Base-by-base conservation (phyloP, 2,329 filamentous ascomycete genomes). In the Pseudogymnoascus sp. region DNA sequence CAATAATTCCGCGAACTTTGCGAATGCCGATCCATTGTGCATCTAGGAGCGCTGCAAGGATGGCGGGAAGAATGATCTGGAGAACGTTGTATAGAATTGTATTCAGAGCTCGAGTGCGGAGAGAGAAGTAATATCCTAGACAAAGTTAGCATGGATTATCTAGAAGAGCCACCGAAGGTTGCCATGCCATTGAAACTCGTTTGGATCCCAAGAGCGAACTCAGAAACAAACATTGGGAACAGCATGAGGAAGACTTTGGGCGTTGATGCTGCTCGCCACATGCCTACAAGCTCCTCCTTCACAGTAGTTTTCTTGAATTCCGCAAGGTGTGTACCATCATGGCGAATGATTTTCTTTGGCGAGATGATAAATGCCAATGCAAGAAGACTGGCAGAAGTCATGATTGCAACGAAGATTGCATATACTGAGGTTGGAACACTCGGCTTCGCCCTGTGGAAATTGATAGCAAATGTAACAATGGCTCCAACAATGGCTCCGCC, bases 311-410 rank as follows among this genome's bases (percentile, higher is more conserved):
- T 61, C 40, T 66, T 61, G 59, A 67, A 66, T 9, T 66, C 41
- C 3, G 65, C 65, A 18, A 67, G 60, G 25, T 61, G 55, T 23
- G 62, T 62, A 6, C 64, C 64, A 37, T 67, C 65, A 12, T 40
- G 9, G 7, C 65, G 55, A 63, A 67, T 65, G 37, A 70, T 66
- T 33, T 65, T 68, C 40, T 65, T 66, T 38, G 69, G 70, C 41
- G 58, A 64, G 59, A 68, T 63, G 14, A 70, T 61, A 21, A 67
- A 67, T 41, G 66, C 28, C 3, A 67, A 37, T n/a, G 65, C 61
- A 55, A 66, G 12, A 3, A 65, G 18, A 28, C 65, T 64, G 5
- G 65, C 64, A 21, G 64, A 38, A 25, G 52, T 62, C 37, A 63
- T 63, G 52, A 67, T 61, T 12, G 65, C 49, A 25, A 67, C 61